Evolutionary conservation across 2,329 filamentous ascomycete genomes (phyloP), one percentile per base, ranked within the genome.

Genomic region (Plectosphaerella sp.): DNA sequence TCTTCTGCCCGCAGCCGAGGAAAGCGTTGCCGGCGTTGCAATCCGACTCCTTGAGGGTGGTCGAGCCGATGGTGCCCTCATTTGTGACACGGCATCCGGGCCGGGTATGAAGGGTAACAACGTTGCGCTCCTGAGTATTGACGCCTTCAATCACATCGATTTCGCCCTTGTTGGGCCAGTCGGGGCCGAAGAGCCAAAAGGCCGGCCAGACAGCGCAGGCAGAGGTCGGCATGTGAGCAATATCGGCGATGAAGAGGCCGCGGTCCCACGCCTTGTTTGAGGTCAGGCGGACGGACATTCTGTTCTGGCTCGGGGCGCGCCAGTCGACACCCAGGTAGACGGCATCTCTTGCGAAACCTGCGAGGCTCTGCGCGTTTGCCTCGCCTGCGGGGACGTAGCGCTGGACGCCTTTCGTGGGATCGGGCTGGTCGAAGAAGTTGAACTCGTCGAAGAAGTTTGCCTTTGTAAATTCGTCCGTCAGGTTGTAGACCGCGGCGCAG

Each of bases 101-200:
- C 10, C 69, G 68, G 1, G 88, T 89, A 73, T 90, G 86, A 15
- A 94, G 76, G 35, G 87, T 86, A 69, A 91, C 75, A 45, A 76
- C 68, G 66, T 88, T 82, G 53, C 74, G 69, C 3, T 71, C 64
- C 55, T 83, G 78, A 20, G 74, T 71, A 71, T 90, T 89, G 59
- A 91, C 86, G 37, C 87, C 88, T 71, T 92, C 89, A 59, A 92
- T 82, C 61, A 92, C 87, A 66, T 93, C 89, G 61, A 93, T 88
- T 70, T 92, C 89, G 46, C 88, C 88, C 8, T 75, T 73, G 42
- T 65, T 66, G 2, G 89, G 89, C 89, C 89, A 92, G 62, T 79
- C 69, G n/a, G 77, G 73, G 15, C 87, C 88, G 35, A 89, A 77
- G 49, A 73, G 76, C 80, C 80, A 88, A 66, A 87, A 87, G 14